Conservation (phyloP, 163 green algal genomes). For the Chlorella variabilis region DNA sequence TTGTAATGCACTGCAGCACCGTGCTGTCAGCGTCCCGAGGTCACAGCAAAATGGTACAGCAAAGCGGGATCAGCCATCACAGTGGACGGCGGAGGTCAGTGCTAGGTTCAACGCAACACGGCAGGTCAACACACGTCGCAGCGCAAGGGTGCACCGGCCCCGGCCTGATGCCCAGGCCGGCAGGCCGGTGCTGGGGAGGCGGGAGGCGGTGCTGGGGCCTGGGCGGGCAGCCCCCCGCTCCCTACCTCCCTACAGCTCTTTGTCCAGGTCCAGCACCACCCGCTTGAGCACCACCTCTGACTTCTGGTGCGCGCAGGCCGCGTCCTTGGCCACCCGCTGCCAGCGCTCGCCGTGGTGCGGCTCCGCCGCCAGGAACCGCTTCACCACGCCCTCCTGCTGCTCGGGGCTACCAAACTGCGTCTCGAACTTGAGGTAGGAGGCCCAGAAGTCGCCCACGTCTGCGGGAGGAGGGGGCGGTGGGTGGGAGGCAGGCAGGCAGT, state of each 20-base stretch:
- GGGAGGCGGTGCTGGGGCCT: too few relatives aligned
- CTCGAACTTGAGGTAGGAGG: conserved; percentile 82
- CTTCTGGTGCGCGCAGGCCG: conserved; percentile 70
- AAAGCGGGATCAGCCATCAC: too few relatives aligned
- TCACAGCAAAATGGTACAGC: too few relatives aligned
- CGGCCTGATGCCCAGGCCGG: too few relatives aligned
- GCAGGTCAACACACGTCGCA: too few relatives aligned
- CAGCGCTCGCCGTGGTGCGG: conserved; percentile 95
- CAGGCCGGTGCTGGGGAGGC: too few relatives aligned
- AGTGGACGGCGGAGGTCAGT: too few relatives aligned
- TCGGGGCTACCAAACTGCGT: conserved; percentile 78
- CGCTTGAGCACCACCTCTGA: conserved; percentile 76
- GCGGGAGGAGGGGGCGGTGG: background rate
- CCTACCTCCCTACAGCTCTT: conserved; percentile 17
- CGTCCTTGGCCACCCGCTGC: conserved; percentile 83
- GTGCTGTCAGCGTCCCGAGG: too few relatives aligned
- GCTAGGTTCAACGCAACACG: too few relatives aligned
- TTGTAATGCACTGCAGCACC: too few relatives aligned
- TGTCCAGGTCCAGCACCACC: conserved; percentile 72
- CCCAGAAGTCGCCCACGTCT: conserved; percentile 33
- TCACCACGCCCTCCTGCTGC: conserved; percentile 58
- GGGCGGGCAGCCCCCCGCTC: too few relatives aligned
- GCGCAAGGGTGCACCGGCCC: too few relatives aligned
- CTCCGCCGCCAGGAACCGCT: conserved; percentile 63
- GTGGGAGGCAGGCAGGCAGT: background rate